phyloP scores from a whole-genome alignment of 2,329 filamentous ascomycete genomes.

The Ophiosphaerella narmari region DNA sequence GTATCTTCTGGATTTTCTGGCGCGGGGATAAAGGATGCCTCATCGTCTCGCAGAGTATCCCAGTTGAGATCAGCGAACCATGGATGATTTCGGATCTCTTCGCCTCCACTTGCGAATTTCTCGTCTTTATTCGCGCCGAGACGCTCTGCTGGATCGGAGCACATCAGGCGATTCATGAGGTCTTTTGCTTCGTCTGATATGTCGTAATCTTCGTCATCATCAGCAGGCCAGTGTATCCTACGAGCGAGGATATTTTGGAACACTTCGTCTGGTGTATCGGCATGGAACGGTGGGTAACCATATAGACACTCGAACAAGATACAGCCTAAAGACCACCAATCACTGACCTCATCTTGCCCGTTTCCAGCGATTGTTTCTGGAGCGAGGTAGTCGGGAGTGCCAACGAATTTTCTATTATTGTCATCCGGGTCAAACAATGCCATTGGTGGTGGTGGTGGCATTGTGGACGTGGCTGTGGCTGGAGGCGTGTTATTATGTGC shows the following conservation, averaged over 20 bases:
- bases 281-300: slow-evolving; percentile 92
- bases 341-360: slow-evolving; percentile 95
- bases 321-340: slow-evolving; percentile 99
- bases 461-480: slow-evolving; percentile 66
- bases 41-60: slow-evolving; percentile 89
- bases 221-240: slow-evolving; percentile 89
- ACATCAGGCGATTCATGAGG: slow-evolving; percentile 89
- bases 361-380: slow-evolving; percentile 95
- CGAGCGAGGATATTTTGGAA: slow-evolving; percentile 95
- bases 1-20: slow-evolving; percentile 95
- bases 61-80: slow-evolving; percentile 91
- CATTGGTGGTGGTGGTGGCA: slow-evolving; percentile 89
- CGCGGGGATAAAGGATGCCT: slow-evolving; percentile 92
- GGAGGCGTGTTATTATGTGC: slow-evolving; percentile 63
- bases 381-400: slow-evolving; percentile 94
- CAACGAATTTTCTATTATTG: slow-evolving; percentile 89
- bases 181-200: slow-evolving; percentile 90
- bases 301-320: slow-evolving; percentile 97
- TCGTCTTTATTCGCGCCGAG: slow-evolving; percentile 86
- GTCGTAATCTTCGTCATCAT: slow-evolving; percentile 72
- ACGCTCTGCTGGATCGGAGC: slow-evolving; percentile 77
- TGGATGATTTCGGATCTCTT: slow-evolving; percentile 84
- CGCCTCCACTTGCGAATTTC: slow-evolving; percentile 80
- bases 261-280: slow-evolving; percentile 84
- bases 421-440: slow-evolving; percentile 95